phyloP scores from a whole-genome alignment of 352 stramenopile species.

The Globisporangium solare region DNA sequence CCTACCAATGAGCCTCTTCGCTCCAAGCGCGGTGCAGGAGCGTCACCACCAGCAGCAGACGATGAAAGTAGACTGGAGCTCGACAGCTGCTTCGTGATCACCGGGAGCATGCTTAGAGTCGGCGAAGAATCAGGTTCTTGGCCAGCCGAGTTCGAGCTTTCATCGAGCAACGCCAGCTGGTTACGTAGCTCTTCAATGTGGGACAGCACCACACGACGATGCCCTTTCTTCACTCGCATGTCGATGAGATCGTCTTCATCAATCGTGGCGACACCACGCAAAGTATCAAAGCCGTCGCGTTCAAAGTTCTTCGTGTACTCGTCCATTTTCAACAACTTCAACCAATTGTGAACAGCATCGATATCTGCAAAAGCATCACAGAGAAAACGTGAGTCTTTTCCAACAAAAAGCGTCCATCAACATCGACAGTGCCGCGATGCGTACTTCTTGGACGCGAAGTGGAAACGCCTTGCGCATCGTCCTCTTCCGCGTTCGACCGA shows the following conservation, averaged over 20 bases:
- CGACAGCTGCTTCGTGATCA: slow-evolving; percentile 48
- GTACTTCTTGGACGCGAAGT: slow-evolving; percentile 48
- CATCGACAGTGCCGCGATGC: too few relatives aligned
- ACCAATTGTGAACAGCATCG: slow-evolving; percentile 76
- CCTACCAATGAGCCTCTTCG: slow-evolving; percentile 44
- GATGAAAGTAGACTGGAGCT: slow-evolving; percentile 29
- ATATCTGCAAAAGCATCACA: slow-evolving; percentile 41
- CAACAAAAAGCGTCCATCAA: too few relatives aligned
- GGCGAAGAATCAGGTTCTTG: slow-evolving; percentile 67
- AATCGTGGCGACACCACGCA: slow-evolving; percentile 81
- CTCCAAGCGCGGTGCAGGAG: slow-evolving; percentile 32
- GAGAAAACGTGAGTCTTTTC: neutral
- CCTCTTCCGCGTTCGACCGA: slow-evolving; percentile 30
- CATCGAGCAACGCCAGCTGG: slow-evolving; percentile 60
- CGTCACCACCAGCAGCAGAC: slow-evolving; percentile 11
- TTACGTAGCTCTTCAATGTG: slow-evolving; percentile 83
- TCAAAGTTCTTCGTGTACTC: slow-evolving; percentile 87
- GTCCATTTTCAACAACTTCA: slow-evolving; percentile 85
- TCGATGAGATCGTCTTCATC: slow-evolving; percentile 85
- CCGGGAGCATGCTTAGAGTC: slow-evolving; percentile 72
- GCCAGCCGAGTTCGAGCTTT: slow-evolving; percentile 43
- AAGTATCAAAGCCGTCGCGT: slow-evolving; percentile 84
- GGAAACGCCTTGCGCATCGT: slow-evolving; percentile 25
- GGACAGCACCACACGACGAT: slow-evolving; percentile 77
- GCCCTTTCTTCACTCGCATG: slow-evolving; percentile 87